These are phyloP conservation scores for Termitomyces sp. DNA, from an alignment of 768 basidiomycete species.

Conservation along the genomic window DNA sequence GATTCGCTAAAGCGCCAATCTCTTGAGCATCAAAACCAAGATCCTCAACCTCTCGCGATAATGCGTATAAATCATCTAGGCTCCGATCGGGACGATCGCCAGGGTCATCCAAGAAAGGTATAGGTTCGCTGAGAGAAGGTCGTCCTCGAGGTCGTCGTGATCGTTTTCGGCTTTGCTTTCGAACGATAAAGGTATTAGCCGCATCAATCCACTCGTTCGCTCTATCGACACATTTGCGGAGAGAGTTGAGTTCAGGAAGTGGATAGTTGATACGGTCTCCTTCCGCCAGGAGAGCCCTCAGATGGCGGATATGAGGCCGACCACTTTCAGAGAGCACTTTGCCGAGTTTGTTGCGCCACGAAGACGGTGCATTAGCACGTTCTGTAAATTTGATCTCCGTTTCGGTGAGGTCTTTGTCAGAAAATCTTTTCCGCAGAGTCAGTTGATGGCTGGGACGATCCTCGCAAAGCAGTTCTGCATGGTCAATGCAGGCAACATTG, in stretches of 20 bases:
- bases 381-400: constrained; percentile 61
- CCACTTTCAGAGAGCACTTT: constrained; percentile 63
- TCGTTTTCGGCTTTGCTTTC: constrained; percentile 79
- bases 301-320: constrained; percentile 67
- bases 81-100: constrained; percentile 68
- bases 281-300: constrained; percentile 81
- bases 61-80: constrained; percentile 61
- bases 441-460: constrained; percentile 38
- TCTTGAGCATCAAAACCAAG: constrained; percentile 86
- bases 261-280: constrained; percentile 81
- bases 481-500: constrained; percentile 82
- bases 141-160: constrained; percentile 58
- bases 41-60: constrained; percentile 66
- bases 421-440: constrained; percentile 73
- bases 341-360: constrained; percentile 71
- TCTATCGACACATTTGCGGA: constrained; percentile 74
- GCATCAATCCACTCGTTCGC: constrained; percentile 89
- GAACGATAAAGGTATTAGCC: constrained; percentile 71
- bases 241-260: constrained; percentile 62
- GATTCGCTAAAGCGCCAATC: constrained; percentile 46
- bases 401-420: constrained; percentile 71
- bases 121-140: constrained; percentile 34
- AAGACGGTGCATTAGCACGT: constrained; percentile 64
- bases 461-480: constrained; percentile 72
- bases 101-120: constrained; percentile 42